Base-by-base conservation (phyloP, 2,329 filamentous ascomycete genomes). In the Aspergillus arachidicola region DNA sequence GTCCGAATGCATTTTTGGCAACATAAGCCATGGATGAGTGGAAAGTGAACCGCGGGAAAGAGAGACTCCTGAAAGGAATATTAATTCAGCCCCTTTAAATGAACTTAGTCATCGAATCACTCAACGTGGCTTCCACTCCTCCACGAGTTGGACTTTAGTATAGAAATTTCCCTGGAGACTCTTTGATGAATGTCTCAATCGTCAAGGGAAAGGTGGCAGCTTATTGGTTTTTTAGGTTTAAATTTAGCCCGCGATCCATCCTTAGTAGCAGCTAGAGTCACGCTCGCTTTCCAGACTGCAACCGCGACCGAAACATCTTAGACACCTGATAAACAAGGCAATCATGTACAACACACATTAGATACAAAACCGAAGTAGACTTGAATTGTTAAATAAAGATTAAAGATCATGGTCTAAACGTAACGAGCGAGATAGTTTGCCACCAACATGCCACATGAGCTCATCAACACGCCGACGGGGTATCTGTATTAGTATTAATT, bases 151-250 rank as follows among this genome's bases (percentile, higher is more conserved):
- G 30, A 32, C 28, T 12, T 12, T 34, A 51, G 48, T n/a, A 51
- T 51, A 51, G 28, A 14, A 51, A 30, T 28, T 30, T n/a, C 1
- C 7, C 14, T 16, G 12, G 26, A 6, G 12, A 30, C 4, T 51
- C 21, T 34, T n/a, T 2, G 9, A n/a, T 51, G 4, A 51, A 51
- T 51, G 48, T 51, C 48, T 51, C 48, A 51, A 51, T n/a, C 26
- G 10, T 32, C n/a, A 51, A 51, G 4, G 48, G 28, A 9, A 77
- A 76, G 61, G 76, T 76, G 59, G 54, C 28, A 32, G 28, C 26
- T 51, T 21, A 51, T 32, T 55, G 30, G 32, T 34, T 26, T 38
- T 26, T 36, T 41, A 11, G 12, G 12, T 26, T 36, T 38, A 55
- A 38, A 55, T 23, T 55, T 38, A 36, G 34, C 32, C 51, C 32